Base-by-base conservation (phyloP, 2,329 filamentous ascomycete genomes). In the Blastomyces percursus region DNA sequence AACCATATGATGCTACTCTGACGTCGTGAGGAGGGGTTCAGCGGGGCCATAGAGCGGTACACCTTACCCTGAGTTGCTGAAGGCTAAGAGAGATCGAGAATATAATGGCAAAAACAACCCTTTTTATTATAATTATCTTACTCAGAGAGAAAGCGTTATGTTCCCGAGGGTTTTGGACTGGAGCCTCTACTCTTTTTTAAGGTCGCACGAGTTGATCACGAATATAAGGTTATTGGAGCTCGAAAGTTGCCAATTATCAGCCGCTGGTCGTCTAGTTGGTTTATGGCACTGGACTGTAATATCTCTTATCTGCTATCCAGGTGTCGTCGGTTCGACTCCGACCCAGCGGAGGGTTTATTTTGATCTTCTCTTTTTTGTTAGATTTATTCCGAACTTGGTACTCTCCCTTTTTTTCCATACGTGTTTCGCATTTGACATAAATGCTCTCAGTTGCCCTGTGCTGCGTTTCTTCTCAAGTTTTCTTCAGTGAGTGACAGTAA, bases 201-300 rank as follows among this genome's bases (percentile, higher is more conserved):
- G 42, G 42, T 6, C 16, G 42, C 42, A 12, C 7, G 35, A 2
- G 8, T 2, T 2, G 27, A 0, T 12, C 0, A 12, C 27, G 57
- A 50, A 59, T 59, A 59, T 59, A 59, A 32, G 27, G 0, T 35
- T 5, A 8, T 46, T 6, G 57, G 16, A 5, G 30, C 8, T 8
- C 12, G 0, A n/a, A 19, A n/a, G 8, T 7, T 27, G 8, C 30
- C 57, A 40, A 32, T 11, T 4, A 24, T 59, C 57, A 59, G 57
- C 57, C 57, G 57, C 57, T 59, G 57, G 57, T 59, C 57, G 57
- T 59, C 57, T 59, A 59, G 57, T 59, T 59, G 57, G 57, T 59
- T 59, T 59, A 59, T 59, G 57, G 57, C 57, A 59, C 57, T 59
- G 57, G 57, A 59, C 57, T 59, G 57, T 59, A 59, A 59, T 59